Base-by-base conservation (phyloP, 2,329 filamentous ascomycete genomes). In the Aspergillus sojae region DNA sequence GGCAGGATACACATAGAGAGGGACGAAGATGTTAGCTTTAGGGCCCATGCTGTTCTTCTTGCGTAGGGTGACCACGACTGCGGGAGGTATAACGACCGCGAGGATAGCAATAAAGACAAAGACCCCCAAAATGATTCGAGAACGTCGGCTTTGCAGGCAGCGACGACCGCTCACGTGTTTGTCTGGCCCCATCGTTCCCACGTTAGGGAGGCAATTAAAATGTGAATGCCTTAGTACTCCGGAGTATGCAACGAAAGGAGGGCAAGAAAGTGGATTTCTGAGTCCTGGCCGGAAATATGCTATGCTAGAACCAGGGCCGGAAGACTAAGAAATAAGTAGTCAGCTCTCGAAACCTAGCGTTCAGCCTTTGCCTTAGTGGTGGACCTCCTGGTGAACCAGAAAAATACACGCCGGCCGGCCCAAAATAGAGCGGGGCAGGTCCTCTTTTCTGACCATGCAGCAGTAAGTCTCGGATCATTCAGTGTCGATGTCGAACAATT, bases 1-100 rank as follows among this genome's bases (percentile, higher is more conserved):
- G 45, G 75, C 74, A 61, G 81, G 81, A 71, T 83, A 83, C 48
- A 84, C 74, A 70, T 84, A 84, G 58, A 84, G 79, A 64, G 81
- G 82, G 52, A 84, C 76, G 62, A 84, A 74, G 16, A 83, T 77
- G 55, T 77, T 79, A 39, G 78, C 74, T 68, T 75, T 77, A 5
- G 78, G 75, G 41, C 72, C 71, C 71, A 75, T 75, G 61, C 62
- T 71, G 68, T 74, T 74, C 65, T 77, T 75, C 63, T 72, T 75
- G 61, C 69, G 71, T 28, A 75, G 70, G 36, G 74, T 74, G 28
- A 77, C 71, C 46, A 77, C 73, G 45, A 78, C 70, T 34, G 75
- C 72, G 7, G 75, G 67, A 28, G 75, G 74, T 36, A 76, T 74
- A 62, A 77, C 66, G 39, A 72, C 68, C 39, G 70, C 75, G 61